Percentiles rank a stretch among this genome's conserved stretches.
Evolutionary conservation across 768 basidiomycete species (phyloP).

Genomic region (Dacryopinax primogenitus): DNA sequence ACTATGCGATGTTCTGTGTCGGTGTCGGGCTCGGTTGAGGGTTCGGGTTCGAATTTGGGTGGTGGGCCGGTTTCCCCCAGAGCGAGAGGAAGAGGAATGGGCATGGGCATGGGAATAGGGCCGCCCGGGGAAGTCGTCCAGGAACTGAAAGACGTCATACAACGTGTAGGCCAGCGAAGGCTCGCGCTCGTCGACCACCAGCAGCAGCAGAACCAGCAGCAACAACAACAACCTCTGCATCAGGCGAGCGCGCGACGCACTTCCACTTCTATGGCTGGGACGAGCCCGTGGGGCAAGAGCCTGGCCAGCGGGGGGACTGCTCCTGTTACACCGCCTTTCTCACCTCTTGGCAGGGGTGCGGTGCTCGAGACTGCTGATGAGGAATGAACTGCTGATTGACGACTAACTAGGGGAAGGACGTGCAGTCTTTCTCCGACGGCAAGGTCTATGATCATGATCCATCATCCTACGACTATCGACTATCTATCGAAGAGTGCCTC

Average conservation of each 20-base stretch:
- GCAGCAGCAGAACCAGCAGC: background rate
- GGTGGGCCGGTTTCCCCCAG: too few species aligned
- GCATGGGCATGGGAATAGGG: conserved; percentile 28
- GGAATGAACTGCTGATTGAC: too few species aligned
- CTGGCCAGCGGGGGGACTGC: background rate
- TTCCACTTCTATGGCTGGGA: background rate
- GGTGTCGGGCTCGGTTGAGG: background rate
- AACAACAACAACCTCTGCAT: background rate
- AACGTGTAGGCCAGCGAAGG: conserved; percentile 65
- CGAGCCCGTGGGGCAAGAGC: background rate
- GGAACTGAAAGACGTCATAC: conserved; percentile 75
- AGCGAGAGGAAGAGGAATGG: too few species aligned
- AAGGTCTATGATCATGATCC: too few species aligned
- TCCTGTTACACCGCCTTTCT: background rate
- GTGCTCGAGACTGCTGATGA: conserved; percentile 1
- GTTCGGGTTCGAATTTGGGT: too few species aligned
- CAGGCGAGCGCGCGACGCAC: background rate
- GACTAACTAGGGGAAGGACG: too few species aligned
- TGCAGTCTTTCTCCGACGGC: too few species aligned
- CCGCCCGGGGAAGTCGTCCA: conserved; percentile 70
- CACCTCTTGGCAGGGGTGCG: background rate
- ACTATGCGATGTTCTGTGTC: conserved; percentile 23
- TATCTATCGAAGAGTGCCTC: too few species aligned
- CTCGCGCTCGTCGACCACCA: conserved; percentile 13
- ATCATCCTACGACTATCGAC: too few species aligned